A percentile compares a stretch with the other conserved stretches of the same genome.
These are phyloP conservation scores for Amanita molliuscula DNA, from an alignment of 768 basidiomycete species.

Conservation along the genomic window DNA sequence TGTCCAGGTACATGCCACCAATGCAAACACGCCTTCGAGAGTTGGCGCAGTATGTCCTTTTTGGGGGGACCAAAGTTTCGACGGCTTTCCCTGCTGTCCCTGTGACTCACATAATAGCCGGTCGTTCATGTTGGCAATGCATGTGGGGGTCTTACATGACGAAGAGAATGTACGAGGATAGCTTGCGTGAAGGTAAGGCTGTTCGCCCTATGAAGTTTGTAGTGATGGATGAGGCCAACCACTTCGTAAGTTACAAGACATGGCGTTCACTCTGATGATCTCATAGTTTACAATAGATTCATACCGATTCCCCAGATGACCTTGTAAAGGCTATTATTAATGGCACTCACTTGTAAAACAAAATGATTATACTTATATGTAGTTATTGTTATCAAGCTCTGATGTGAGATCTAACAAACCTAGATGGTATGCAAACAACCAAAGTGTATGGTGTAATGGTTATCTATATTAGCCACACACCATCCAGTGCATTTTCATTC, in stretches of 20 bases:
- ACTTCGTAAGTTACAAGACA: slow-evolving; percentile 20
- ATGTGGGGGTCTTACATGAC: slow-evolving; percentile 15
- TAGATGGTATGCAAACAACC: neutral
- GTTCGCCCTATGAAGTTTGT: slow-evolving; percentile 15
- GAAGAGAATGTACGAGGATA: slow-evolving; percentile 13
- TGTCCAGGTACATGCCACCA: slow-evolving; percentile 11
- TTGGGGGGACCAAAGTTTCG: slow-evolving; percentile 11
- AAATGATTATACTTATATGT: neutral
- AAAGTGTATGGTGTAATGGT: neutral
- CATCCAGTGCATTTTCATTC: neutral
- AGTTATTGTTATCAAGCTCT: neutral
- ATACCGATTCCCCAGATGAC: neutral
- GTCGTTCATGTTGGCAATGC: slow-evolving; percentile 14
- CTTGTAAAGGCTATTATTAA: neutral
- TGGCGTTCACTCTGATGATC: neutral
- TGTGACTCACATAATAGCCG: slow-evolving; percentile 14
- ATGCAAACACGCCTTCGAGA: slow-evolving; percentile 15
- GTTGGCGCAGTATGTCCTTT: slow-evolving; percentile 13
- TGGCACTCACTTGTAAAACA: neutral
- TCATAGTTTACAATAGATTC: neutral
- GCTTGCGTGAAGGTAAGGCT: slow-evolving; percentile 10
- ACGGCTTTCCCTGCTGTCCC: slow-evolving; percentile 14
- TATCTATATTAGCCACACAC: no score
- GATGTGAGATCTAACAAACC: neutral
- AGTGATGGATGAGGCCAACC: slow-evolving; percentile 19